phyloP scores from a whole-genome alignment of 768 basidiomycete genomes.

The Psilocybe cubensis region DNA sequence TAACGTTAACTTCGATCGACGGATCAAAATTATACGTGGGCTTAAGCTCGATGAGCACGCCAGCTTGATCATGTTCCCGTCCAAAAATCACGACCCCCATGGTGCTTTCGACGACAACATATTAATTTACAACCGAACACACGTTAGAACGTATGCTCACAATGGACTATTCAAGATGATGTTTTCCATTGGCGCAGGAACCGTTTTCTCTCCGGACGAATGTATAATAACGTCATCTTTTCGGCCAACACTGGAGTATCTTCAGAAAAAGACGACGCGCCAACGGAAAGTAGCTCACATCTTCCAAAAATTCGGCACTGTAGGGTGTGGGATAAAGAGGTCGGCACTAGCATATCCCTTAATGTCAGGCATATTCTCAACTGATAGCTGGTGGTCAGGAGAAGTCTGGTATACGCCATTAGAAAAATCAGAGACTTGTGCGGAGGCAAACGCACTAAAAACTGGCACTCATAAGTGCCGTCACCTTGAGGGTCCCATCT shows the following conservation, averaged over 20 bases:
- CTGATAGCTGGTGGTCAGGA: constrained; percentile 34
- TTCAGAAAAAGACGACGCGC: not conserved
- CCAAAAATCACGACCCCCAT: constrained; percentile 48
- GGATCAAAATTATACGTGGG: constrained; percentile 29
- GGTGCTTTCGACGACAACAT: constrained; percentile 13
- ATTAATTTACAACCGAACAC: not conserved
- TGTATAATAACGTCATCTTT: constrained; percentile 42
- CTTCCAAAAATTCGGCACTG: constrained; percentile 43
- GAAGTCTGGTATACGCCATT: constrained; percentile 26
- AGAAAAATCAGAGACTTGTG: not conserved
- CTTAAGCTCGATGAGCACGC: constrained; percentile 36
- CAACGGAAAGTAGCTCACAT: constrained; percentile 29
- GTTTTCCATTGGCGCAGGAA: constrained; percentile 37
- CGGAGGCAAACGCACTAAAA: constrained; percentile 30
- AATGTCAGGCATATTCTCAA: constrained; percentile 39
- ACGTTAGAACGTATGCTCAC: constrained; percentile 16
- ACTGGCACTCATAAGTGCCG: constrained; percentile 40
- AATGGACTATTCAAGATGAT: constrained; percentile 26
- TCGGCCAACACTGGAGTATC: constrained; percentile 37
- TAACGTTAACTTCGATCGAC: constrained; percentile 20
- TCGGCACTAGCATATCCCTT: constrained; percentile 49
- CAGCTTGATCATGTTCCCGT: constrained; percentile 35
- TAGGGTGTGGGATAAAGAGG: constrained; percentile 46
- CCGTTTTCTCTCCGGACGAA: constrained; percentile 39
- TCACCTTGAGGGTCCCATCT: constrained; percentile 41